Percentiles rank a stretch among this genome's conserved stretches.
These are phyloP conservation scores for Amphichorda felina DNA, from an alignment of 2,329 filamentous ascomycete genomes.

Conservation along the genomic window DNA sequence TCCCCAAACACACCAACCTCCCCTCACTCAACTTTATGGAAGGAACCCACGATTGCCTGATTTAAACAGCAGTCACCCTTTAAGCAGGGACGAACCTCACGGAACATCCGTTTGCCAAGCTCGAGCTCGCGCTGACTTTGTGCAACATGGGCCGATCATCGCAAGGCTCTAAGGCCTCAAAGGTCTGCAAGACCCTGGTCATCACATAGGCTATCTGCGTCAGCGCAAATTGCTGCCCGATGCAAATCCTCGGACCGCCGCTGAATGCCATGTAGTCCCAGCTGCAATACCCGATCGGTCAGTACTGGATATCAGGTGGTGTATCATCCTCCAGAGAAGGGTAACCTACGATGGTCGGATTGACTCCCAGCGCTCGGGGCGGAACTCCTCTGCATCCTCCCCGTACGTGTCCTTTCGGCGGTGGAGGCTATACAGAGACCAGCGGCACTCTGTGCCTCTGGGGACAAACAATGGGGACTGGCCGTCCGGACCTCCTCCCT, in stretches of 20 bases:
- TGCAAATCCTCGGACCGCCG: conserved; percentile 29
- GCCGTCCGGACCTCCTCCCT: too few species aligned
- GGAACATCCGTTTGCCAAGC: conserved; percentile 13
- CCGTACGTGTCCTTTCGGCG: too few species aligned
- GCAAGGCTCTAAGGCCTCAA: conserved; percentile 13
- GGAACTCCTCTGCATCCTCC: conserved; percentile 26
- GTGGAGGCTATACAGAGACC: too few species aligned
- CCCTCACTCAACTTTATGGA: too few species aligned
- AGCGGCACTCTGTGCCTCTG: too few species aligned
- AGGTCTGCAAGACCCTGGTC: conserved; percentile 19
- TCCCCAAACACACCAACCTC: too few species aligned
- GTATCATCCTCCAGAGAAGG: background rate
- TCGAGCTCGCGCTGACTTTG: conserved; percentile 11
- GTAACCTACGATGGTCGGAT: conserved; percentile 19
- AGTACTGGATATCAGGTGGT: background rate
- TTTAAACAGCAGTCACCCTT: too few species aligned
- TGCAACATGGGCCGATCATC: conserved; percentile 14
- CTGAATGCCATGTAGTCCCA: conserved; percentile 32
- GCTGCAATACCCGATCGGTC: too few species aligned
- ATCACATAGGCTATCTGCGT: conserved; percentile 25
- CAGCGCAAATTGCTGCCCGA: conserved; percentile 29
- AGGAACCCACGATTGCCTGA: too few species aligned
- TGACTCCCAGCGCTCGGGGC: conserved; percentile 30
- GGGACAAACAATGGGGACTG: too few species aligned
- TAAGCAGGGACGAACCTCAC: conserved; percentile 10